Base-by-base conservation (phyloP, 495 filamentous ascomycete species). In the Niebla homalea region DNA sequence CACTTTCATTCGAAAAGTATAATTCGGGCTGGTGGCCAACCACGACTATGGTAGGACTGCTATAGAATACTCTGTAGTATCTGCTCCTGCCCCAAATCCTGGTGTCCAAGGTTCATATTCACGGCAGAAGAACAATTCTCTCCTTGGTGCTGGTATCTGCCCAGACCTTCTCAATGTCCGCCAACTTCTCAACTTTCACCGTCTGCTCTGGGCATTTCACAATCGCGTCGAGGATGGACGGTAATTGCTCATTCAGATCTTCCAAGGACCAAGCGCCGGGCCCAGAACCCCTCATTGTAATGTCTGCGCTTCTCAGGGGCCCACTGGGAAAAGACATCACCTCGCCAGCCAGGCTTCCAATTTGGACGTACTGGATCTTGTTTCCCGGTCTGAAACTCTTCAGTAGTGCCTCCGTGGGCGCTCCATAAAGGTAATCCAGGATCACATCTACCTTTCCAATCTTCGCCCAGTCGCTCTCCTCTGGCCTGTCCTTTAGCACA, bases 331-430 rank as follows among this genome's bases (percentile, higher is more conserved):
- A 16, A 19, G 12, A n/a, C 36, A 50, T 50, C 22, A 23, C 37
- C 48, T 29, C 37, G 5, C 47, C 36, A 15, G 37, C 48, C 4
- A 50, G 38, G 10, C 37, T 19, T 25, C 48, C 48, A 41, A 50
- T 35, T 16, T 50, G 48, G 37, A 50, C 48, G 29, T 43, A 43
- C 48, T 50, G 48, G 21, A 50, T 29, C 38, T 25, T 42, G 18
- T 16, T 35, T 35, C 29, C 39, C 38, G 29, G 29, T 8, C 16
- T 21, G 18, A 50, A 37, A 12, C 38, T 43, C 35, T 50, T 29
- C 18, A 43, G 37, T 12, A 37, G 22, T 4, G 20, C 37, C 21
- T 22, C 21, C 18, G 48, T 29, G 12, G 48, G 36, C 15, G 36
- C 37, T 40, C 37, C 48, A 41, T 50, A 43, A 6, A 42, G 37